Conservation (phyloP, 225 moss, liverwort and hornwort species). For the Antitrichia curtipendula region DNA sequence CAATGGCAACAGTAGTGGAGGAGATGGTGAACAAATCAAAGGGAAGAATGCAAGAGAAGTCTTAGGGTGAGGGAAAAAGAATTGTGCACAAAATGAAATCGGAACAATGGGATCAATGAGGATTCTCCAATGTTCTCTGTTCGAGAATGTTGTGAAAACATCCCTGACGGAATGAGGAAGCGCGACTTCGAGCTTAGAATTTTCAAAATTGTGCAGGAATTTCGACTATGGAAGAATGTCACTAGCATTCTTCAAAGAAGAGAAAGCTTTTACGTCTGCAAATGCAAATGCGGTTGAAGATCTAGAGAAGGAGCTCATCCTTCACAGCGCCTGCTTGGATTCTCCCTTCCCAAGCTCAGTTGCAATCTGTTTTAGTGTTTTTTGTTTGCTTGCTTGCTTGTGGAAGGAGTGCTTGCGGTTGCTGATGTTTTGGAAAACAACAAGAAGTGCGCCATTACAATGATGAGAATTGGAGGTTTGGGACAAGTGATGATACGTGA, state of each 20-base stretch:
- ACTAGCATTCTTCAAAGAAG: background rate
- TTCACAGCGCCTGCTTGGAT: background rate
- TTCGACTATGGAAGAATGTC: background rate
- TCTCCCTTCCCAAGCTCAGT: background rate
- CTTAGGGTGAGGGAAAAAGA: background rate
- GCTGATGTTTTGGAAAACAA: background rate
- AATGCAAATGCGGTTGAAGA: background rate
- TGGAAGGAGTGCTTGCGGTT: background rate
- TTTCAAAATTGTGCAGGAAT: background rate
- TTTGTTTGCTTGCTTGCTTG: background rate
- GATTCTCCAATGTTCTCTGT: background rate
- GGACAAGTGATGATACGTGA: background rate
- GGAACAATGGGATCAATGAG: background rate
- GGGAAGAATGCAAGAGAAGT: background rate
- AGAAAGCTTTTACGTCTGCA: background rate
- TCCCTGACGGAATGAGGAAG: background rate
- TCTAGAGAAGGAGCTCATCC: background rate
- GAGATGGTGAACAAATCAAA: background rate
- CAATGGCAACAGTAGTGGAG: too few relatives aligned
- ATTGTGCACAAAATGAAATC: background rate
- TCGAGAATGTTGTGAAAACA: background rate
- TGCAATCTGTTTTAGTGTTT: background rate
- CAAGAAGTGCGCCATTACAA: background rate
- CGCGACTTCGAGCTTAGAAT: background rate
- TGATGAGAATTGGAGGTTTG: background rate